A percentile compares a stretch with the other conserved stretches of the same genome.
These are phyloP conservation scores for Lobulomyces angularis DNA, from an alignment of 192 early-diverging fungal species.

Conservation along the genomic window DNA sequence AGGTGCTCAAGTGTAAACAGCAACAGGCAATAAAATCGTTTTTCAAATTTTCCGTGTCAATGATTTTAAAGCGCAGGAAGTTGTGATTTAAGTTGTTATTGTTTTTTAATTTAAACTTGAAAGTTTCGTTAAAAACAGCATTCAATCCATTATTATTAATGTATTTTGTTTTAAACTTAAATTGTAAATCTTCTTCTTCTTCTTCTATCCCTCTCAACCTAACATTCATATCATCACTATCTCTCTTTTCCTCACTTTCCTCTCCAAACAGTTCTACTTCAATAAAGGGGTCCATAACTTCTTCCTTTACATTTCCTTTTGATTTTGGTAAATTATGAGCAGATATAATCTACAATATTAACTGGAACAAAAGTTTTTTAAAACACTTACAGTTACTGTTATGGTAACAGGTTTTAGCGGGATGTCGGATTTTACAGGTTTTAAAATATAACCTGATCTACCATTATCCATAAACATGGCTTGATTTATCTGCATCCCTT, in stretches of 20 bases:
- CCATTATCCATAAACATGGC: constrained; percentile 53
- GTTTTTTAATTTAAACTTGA: constrained; percentile 25
- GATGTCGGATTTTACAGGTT: constrained; percentile 39
- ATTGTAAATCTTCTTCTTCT: too few species aligned
- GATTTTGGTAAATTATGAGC: constrained; percentile 39
- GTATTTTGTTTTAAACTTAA: constrained; percentile 26
- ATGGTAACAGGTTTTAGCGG: too few species aligned
- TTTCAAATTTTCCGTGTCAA: constrained; percentile 24
- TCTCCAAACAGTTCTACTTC: constrained; percentile 27
- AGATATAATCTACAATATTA: constrained; percentile 29
- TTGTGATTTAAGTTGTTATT: constrained; percentile 19
- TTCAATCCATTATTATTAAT: constrained; percentile 33
- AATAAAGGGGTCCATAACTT: constrained; percentile 32
- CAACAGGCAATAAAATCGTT: constrained; percentile 28
- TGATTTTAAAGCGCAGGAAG: constrained; percentile 26
- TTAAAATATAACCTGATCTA: constrained; percentile 52
- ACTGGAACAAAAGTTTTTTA: constrained; percentile 1
- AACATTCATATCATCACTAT: constrained; percentile 13
- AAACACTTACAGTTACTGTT: too few species aligned
- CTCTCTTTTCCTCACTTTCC: too few species aligned
- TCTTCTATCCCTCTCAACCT: too few species aligned
- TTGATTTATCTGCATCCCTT: constrained; percentile 53
- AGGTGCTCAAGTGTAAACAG: constrained; percentile 23
- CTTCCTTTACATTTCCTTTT: constrained; percentile 21
- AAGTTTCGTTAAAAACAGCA: constrained; percentile 22